These are phyloP conservation scores for Apiospora koreana DNA, from an alignment of 2,329 filamentous ascomycete species.

Conservation along the genomic window DNA sequence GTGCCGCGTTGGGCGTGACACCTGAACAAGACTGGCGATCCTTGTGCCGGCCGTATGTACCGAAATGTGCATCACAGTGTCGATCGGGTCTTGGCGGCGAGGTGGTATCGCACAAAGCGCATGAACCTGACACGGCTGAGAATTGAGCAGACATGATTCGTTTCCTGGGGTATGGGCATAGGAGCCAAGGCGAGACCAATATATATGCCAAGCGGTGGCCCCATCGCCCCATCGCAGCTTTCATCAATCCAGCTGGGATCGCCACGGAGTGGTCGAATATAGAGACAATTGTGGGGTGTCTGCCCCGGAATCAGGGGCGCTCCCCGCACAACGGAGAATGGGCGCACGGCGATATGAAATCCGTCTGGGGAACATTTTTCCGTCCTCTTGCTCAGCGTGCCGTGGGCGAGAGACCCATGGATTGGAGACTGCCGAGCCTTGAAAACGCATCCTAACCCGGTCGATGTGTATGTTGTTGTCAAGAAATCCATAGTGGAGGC, in stretches of 20 bases:
- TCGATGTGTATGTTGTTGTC: neutral
- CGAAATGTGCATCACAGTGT: neutral
- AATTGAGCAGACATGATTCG: neutral
- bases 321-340: neutral
- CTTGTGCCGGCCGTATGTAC: neutral
- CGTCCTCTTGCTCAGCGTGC: neutral
- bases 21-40: neutral
- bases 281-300: neutral
- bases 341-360: neutral
- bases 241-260: neutral
- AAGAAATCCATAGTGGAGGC: neutral
- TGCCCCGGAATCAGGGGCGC: neutral
- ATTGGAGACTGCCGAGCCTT: neutral
- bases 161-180: neutral
- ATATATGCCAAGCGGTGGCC: neutral
- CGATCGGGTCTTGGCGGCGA: constrained; percentile 5
- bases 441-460: neutral
- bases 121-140: neutral
- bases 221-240: neutral
- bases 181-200: neutral
- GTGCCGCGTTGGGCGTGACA: neutral
- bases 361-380: neutral
- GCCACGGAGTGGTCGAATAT: neutral
- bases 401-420: neutral
- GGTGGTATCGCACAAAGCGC: neutral